phyloP scores from a whole-genome alignment of 2,329 filamentous ascomycete genomes.

The Colletotrichum gigasporum region DNA sequence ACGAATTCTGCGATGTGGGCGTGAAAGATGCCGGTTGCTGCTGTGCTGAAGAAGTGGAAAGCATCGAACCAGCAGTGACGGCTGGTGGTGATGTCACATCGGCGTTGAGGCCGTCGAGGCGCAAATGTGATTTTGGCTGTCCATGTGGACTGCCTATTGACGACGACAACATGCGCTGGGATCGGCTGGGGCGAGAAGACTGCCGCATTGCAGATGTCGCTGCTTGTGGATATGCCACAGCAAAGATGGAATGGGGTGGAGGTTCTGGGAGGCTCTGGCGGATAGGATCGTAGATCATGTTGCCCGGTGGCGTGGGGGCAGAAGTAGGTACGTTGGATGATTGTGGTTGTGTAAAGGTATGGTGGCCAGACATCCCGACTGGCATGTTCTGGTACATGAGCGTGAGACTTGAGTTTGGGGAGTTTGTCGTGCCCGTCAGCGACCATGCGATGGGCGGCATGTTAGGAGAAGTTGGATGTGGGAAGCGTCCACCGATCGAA shows the following conservation, averaged over 20 bases:
- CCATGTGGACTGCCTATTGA: constrained; percentile 24
- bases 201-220: constrained; percentile 58
- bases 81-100: constrained; percentile 44
- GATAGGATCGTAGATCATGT: constrained; percentile 70
- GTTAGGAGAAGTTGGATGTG: constrained; percentile 58
- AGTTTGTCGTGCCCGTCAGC: constrained; percentile 87
- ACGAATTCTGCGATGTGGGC: constrained; percentile 51
- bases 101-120: constrained; percentile 41
- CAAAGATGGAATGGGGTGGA: constrained; percentile 53
- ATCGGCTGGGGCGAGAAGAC: constrained; percentile 45
- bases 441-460: constrained; percentile 79
- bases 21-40: constrained; percentile 43
- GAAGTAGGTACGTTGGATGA: constrained; percentile 38
- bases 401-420: constrained; percentile 83
- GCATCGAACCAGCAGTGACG: constrained; percentile 35
- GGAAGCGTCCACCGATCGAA: constrained; percentile 53
- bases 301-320: constrained; percentile 61
- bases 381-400: constrained; percentile 76
- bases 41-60: constrained; percentile 34
- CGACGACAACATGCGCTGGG: constrained; percentile 37
- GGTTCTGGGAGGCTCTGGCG: constrained; percentile 62
- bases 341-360: constrained; percentile 1
- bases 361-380: constrained; percentile 34
- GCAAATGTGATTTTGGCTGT: constrained; percentile 33
- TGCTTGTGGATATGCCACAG: constrained; percentile 59